Evolutionary conservation across 768 basidiomycete genomes (phyloP).

Genomic region (Aureoboletus auriporus): DNA sequence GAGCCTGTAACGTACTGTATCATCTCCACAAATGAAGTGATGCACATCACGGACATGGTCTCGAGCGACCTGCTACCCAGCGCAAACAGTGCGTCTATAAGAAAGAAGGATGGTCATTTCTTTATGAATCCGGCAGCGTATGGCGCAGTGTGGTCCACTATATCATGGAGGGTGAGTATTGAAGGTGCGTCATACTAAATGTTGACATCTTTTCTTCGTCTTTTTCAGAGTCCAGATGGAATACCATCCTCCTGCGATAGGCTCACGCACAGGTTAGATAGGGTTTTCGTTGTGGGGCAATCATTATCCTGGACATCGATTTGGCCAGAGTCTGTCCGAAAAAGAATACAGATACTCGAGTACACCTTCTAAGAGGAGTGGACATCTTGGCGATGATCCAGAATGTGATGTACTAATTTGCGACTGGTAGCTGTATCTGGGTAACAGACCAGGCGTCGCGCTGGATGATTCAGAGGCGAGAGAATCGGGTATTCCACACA

Average conservation of each 20-base stretch:
- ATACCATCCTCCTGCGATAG: too few relatives aligned
- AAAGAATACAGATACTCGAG: neutral
- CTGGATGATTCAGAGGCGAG: slow-evolving; percentile 19
- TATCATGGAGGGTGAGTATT: neutral
- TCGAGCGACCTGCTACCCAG: slow-evolving; percentile 17
- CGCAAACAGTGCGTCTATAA: slow-evolving; percentile 19
- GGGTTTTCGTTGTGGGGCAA: neutral
- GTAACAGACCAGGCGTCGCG: slow-evolving; percentile 15
- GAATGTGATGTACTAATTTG: neutral
- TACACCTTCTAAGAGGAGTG: slow-evolving; percentile 1
- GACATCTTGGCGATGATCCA: neutral
- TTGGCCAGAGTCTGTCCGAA: neutral
- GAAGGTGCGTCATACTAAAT: slow-evolving; percentile 5
- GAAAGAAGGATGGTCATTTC: slow-evolving; percentile 20
- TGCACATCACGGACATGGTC: slow-evolving; percentile 16
- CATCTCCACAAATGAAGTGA: neutral
- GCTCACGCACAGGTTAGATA: too few relatives aligned
- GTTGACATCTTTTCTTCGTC: slow-evolving; percentile 6
- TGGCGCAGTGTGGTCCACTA: slow-evolving; percentile 14
- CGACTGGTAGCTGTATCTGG: slow-evolving; percentile 14
- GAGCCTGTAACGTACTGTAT: neutral
- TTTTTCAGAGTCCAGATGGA: too few relatives aligned
- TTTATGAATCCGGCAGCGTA: slow-evolving; percentile 15
- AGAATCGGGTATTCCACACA: slow-evolving; percentile 17
- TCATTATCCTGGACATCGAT: neutral